Evolutionary conservation across 805 yeast genomes (phyloP), one percentile per base, ranked within the genome.

Genomic region (Zygosaccharomyces rouxii): DNA sequence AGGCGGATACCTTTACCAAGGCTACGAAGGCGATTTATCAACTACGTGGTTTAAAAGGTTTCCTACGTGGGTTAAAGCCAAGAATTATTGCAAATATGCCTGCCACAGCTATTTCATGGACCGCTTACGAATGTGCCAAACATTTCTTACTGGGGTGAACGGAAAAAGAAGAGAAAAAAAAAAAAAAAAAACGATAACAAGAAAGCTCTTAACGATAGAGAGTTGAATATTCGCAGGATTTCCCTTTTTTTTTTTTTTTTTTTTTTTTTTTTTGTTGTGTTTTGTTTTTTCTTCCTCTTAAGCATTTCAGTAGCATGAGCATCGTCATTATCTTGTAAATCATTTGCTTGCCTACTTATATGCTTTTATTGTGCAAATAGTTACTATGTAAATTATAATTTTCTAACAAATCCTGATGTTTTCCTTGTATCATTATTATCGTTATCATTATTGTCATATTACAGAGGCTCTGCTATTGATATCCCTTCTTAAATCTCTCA

Each of bases 91-190:
- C 94, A 56, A 89, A 89, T 67, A 89, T 92, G 65, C 99, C 99
- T 19, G 83, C 95, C 40, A 92, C 98, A 7, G 98, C 98, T 18
- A 89, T 92, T 53, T 83, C 95, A 55, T 92, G 98, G 98, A 92
- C 98, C 1, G 88, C 96, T 23, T 92, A 92, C 68, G 99, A 92
- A 67, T 87, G 90, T 92, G 97, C 97, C 38, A 92, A 92, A 49
- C 72, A 71, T 52, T 66, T 70, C 55, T 53, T 72, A 38, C 44
- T 52, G 35, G 37, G 37, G 14, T 29, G 14, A n/a, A n/a, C n/a
- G n/a, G n/a, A n/a, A n/a, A n/a, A n/a, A n/a, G n/a, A n/a, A n/a
- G n/a, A n/a, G n/a, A n/a, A n/a, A n/a, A n/a, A n/a, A n/a, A n/a
- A n/a, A n/a, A n/a, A n/a, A n/a, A n/a, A n/a, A n/a, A n/a, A n/a